Evolutionary conservation across 495 filamentous ascomycete species (phyloP), one percentile per base, ranked within the genome.

Genomic region (Cetradonia linearis): DNA sequence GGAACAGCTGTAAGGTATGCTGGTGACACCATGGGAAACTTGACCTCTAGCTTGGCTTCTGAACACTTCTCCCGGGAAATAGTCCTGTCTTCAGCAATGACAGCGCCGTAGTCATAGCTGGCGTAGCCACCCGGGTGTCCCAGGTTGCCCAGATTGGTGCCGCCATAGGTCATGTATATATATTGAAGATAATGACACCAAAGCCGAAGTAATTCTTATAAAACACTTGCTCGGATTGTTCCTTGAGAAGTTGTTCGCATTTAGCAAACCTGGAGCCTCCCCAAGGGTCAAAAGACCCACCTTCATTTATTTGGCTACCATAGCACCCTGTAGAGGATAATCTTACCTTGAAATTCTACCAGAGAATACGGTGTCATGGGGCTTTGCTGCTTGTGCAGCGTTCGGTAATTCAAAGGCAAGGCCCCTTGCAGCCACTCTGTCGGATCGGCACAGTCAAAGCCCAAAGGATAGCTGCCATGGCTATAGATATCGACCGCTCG

Each of bases 401-500:
- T 67, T 63, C 69, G 75, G 62, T 67, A 80, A 50, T 72, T 63
- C 60, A 76, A 78, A 1, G 78, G 78, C 23, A 84, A 58, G 38
- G 62, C 62, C 25, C 69, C 73, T 33, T 62, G 56, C 2, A 79
- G 77, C 82, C 81, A 85, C 6, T 70, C 69, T 18, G 65, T 68
- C 27, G 80, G 77, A 61, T 80, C 72, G 23, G 74, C 68, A 61
- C 83, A 87, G 63, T 84, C 77, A 59, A 81, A 82, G 9, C 83
- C 81, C 63, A 89, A 71, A 23, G 87, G 88, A 68, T 91, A 91
- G 13, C 71, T 73, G 66, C 91, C 86, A 66, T 87, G 82, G 2
- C 87, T 86, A 63, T 92, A 92, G 40, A 92, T 89, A 69, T 91
- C 85, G 16, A 86, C 83, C 46, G 79, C 78, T 0, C 84, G 85